A percentile compares a stretch with the other conserved stretches of the same genome.
Evolutionary conservation across 306 rosid genomes (phyloP).

Genomic region (Heteromeles arbutifolia): DNA sequence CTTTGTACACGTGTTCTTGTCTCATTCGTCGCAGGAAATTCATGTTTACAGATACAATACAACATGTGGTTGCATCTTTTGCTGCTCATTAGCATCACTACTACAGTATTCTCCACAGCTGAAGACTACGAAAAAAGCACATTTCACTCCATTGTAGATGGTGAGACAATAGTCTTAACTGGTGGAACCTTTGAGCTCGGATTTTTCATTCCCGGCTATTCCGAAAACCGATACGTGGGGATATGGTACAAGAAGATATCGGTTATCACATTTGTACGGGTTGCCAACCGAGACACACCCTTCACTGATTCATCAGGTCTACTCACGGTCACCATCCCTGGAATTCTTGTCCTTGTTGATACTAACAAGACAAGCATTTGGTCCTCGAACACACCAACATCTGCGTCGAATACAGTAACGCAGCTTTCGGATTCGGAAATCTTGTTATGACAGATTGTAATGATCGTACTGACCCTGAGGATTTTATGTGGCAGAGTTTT

Average conservation of each 20-base stretch:
- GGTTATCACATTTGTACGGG: background rate
- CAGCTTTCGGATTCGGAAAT: constrained; percentile 23
- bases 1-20: too few species aligned
- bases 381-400: constrained; percentile 34
- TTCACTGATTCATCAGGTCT: constrained; percentile 7
- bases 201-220: constrained; percentile 7
- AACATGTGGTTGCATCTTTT: too few species aligned
- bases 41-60: too few species aligned
- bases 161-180: background rate
- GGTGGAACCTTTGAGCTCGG: constrained; percentile 10
- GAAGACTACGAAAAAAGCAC: too few species aligned
- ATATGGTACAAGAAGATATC: constrained; percentile 5
- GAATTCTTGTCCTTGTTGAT: constrained; percentile 21
- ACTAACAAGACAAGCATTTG: constrained; percentile 11
- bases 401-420: background rate
- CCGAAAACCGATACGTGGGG: constrained; percentile 10
- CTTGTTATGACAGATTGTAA: constrained; percentile 26
- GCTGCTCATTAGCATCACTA: too few species aligned
- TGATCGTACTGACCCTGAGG: background rate
- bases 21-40: too few species aligned
- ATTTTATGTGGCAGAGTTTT: too few species aligned
- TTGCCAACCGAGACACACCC: constrained; percentile 19
- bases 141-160: background rate
- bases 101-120: too few species aligned
- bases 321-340: constrained; percentile 5